Percentiles rank a stretch among this genome's conserved stretches.
Conservation (phyloP, 768 basidiomycete species). For the Lentinula boryana region DNA sequence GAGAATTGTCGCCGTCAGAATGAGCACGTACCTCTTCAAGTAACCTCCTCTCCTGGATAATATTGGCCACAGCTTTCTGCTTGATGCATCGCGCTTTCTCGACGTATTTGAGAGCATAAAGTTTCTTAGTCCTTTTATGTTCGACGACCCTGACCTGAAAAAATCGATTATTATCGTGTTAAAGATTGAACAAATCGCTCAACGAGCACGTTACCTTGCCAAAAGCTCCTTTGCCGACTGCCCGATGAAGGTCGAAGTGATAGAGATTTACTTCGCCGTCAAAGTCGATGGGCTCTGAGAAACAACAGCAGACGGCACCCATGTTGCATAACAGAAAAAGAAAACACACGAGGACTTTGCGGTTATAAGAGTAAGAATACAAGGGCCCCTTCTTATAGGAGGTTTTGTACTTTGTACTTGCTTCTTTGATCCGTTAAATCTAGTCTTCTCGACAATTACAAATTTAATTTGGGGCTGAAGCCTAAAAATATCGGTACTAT, state of each 20-base stretch:
- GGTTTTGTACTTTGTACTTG: not conserved
- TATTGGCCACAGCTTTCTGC: conserved; percentile 88
- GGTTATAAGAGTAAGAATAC: not conserved
- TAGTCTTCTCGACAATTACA: not conserved
- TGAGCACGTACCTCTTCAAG: conserved; percentile 72
- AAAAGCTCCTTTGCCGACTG: conserved; percentile 96
- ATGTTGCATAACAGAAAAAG: conserved; percentile 4
- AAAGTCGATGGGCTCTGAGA: conserved; percentile 80
- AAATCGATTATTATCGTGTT: conserved; percentile 7
- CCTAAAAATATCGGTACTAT: not conserved
- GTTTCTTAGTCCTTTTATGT: conserved; percentile 86
- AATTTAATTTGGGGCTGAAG: not conserved
- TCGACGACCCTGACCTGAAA: conserved; percentile 91
- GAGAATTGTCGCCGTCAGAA: not conserved
- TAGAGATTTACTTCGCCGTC: conserved; percentile 83
- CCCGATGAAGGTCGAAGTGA: conserved; percentile 94
- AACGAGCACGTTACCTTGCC: conserved; percentile 64
- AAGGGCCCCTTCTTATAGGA: not conserved
- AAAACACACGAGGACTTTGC: not conserved
- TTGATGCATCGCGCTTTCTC: conserved; percentile 90
- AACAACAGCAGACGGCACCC: conserved; percentile 17
- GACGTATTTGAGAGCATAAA: conserved; percentile 97
- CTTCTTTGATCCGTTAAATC: not conserved
- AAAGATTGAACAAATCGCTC: not conserved
- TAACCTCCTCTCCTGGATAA: conserved; percentile 88